Evolutionary conservation across 805 yeast species (phyloP).

Genomic region (Wickerhamiella galacta): DNA sequence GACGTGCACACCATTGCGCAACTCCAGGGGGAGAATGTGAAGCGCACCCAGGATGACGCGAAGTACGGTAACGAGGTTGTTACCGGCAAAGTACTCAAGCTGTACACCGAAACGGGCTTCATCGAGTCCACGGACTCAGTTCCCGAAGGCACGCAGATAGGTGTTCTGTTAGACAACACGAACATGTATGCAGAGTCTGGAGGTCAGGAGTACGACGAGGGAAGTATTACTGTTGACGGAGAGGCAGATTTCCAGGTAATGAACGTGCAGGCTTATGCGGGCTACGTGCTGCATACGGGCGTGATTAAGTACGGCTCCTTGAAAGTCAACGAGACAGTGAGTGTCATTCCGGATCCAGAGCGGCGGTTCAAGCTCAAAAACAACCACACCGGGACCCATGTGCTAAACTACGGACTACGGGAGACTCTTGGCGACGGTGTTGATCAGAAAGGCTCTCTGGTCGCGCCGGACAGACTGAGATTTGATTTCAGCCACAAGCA

Average conservation of each 20-base stretch:
- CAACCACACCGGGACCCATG: slow-evolving; percentile 97
- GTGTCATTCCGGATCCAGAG: slow-evolving; percentile 77
- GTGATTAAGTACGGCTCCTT: slow-evolving; percentile 58
- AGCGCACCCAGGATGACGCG: slow-evolving; percentile 68
- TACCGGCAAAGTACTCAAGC: slow-evolving; percentile 50
- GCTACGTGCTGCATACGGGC: slow-evolving; percentile 94
- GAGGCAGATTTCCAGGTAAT: slow-evolving; percentile 73
- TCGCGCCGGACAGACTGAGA: slow-evolving; percentile 86
- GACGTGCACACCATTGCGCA: slow-evolving; percentile 81
- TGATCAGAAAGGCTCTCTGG: slow-evolving; percentile 94
- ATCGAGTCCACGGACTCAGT: slow-evolving; percentile 26
- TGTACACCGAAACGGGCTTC: slow-evolving; percentile 46
- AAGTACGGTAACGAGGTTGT: slow-evolving; percentile 55
- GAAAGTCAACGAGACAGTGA: slow-evolving; percentile 48
- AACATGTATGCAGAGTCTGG: slow-evolving; percentile 98
- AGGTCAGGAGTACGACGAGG: slow-evolving; percentile 96
- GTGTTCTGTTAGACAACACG: slow-evolving; percentile 73
- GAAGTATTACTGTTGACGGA: slow-evolving; percentile 81
- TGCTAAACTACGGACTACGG: slow-evolving; percentile 75
- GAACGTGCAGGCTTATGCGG: slow-evolving; percentile 84
- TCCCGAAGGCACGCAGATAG: slow-evolving; percentile 39
- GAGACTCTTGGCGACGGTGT: slow-evolving; percentile 73
- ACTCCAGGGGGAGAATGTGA: slow-evolving; percentile 41
- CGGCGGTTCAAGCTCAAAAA: slow-evolving; percentile 94
- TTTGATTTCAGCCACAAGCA: slow-evolving; percentile 93